Conservation (phyloP, 176 grass and related monocot species). For the Juncus effusus region DNA sequence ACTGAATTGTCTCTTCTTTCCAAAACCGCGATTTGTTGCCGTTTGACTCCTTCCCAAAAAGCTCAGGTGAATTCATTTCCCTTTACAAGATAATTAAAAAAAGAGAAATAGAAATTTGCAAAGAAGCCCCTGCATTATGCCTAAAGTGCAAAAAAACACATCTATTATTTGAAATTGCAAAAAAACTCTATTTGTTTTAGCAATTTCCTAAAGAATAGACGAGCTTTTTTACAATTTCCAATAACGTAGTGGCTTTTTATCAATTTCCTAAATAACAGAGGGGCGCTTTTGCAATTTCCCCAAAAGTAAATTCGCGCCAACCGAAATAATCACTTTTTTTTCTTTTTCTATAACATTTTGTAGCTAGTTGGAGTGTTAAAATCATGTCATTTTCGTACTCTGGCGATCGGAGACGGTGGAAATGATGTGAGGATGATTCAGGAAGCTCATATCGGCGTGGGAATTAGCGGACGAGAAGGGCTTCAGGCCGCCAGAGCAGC, state of each 20-base stretch:
- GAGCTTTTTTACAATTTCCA: background rate
- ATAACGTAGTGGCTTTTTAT: no score
- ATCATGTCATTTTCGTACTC: conserved; percentile 59
- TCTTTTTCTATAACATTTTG: conserved; percentile 4
- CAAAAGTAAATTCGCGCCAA: no score
- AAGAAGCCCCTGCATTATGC: background rate
- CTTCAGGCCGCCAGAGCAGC: conserved; percentile 93
- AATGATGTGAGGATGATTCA: conserved; percentile 99
- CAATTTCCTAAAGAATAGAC: conserved; percentile 9
- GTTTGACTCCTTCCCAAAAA: conserved; percentile 89
- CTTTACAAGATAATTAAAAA: background rate
- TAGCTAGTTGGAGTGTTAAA: conserved; percentile 85
- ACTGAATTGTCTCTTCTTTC: conserved; percentile 66
- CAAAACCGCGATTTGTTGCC: conserved; percentile 83
- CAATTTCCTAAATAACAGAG: no score
- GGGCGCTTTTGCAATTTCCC: no score
- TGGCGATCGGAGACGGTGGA: conserved; percentile 93
- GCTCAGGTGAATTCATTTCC: conserved; percentile 53
- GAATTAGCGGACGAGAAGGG: conserved; percentile 90
- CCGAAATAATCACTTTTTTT: conserved; percentile 16
- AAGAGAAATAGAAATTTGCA: background rate
- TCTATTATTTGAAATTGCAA: background rate
- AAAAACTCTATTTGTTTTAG: conserved; percentile 2
- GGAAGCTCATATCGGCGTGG: conserved; percentile 87
- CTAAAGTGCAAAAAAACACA: background rate